Evolutionary conservation across 2,329 filamentous ascomycete species (phyloP), one percentile per base, ranked within the genome.

Genomic region (Penicillium sp.): DNA sequence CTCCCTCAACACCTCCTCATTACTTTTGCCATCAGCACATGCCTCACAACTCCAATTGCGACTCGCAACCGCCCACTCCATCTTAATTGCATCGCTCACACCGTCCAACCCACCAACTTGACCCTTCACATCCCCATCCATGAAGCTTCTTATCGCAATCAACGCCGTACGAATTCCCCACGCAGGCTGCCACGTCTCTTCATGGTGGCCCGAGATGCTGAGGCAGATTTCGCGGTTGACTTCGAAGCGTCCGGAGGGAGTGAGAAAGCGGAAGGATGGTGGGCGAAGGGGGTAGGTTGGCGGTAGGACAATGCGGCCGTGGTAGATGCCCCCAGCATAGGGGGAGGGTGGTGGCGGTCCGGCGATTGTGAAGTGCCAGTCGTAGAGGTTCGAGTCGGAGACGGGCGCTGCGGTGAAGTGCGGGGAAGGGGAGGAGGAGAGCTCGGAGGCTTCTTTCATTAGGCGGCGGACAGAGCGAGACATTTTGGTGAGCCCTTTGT

Each of bases 321-420:
- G 95, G 82, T 98, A 99, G 72, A 97, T 86, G 52, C 95, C 95
- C 35, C 84, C 82, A 49, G 88, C 87, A 79, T 93, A 97, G 44
- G 89, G 87, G 0, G 92, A 93, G 19, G 86, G 85, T 35, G 86
- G 83, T 0, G 94, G 94, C 0, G 94, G 93, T 0, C 95, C 95
- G 56, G 90, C 88, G n/a, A 99, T 84, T 0, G 95, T 99, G 80
- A 98, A 99, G 82, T 99, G 95, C 95, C 95, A 99, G 79, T 98
- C 93, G 80, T 97, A 97, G 58, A 99, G 88, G 78, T 98, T 93
- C 35, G 87, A 84, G 74, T 98, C 94, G 65, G 94, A 87, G 45
- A 81, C 76, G 0, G 95, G 95, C 4, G 89, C 84, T 46, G 94
- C 95, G 69, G 90, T 87, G 79, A 94, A 96, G 81, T 97, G 92